Conservation (phyloP, 169 alveolate genomes). For the Plasmodium knowlesi region DNA sequence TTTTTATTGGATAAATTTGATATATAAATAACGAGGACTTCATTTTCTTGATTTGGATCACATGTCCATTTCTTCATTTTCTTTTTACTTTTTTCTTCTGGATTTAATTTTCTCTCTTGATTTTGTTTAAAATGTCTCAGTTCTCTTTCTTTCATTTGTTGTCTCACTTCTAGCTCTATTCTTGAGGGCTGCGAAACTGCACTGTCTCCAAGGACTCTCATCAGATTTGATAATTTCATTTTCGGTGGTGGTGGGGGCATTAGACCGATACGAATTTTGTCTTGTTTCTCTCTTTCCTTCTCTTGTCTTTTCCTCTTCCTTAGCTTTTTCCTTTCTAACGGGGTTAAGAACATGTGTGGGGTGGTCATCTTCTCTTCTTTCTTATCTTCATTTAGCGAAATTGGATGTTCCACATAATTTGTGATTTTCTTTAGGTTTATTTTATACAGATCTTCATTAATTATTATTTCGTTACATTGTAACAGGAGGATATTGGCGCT, state of each 20-base stretch:
- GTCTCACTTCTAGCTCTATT: constrained; percentile 87
- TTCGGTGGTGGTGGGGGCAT: constrained; percentile 94
- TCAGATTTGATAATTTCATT: constrained; percentile 89
- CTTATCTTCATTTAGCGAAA: constrained; percentile 84
- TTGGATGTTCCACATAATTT: constrained; percentile 89
- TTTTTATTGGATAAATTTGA: constrained; percentile 78
- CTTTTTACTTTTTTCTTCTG: constrained; percentile 86
- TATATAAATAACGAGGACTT: constrained; percentile 82
- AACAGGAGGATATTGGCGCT: constrained; percentile 63
- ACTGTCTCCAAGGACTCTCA: constrained; percentile 86
- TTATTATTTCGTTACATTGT: constrained; percentile 37
- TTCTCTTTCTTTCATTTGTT: constrained; percentile 90
- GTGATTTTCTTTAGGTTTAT: constrained; percentile 79
- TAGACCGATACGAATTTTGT: constrained; percentile 90
- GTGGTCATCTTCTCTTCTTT: constrained; percentile 58
- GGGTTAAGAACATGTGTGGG: constrained; percentile 86
- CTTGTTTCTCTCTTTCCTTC: constrained; percentile 88
- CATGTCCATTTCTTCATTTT: constrained; percentile 90
- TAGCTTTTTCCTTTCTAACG: constrained; percentile 85
- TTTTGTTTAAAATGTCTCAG: constrained; percentile 87
- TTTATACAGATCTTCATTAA: constrained; percentile 59
- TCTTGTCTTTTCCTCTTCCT: constrained; percentile 90
- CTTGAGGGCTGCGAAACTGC: constrained; percentile 91
- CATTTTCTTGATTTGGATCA: constrained; percentile 76
- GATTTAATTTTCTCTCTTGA: constrained; percentile 85